These are phyloP conservation scores for Trichophyton mentagrophytes DNA, from an alignment of 2,329 filamentous ascomycete species.

Conservation along the genomic window DNA sequence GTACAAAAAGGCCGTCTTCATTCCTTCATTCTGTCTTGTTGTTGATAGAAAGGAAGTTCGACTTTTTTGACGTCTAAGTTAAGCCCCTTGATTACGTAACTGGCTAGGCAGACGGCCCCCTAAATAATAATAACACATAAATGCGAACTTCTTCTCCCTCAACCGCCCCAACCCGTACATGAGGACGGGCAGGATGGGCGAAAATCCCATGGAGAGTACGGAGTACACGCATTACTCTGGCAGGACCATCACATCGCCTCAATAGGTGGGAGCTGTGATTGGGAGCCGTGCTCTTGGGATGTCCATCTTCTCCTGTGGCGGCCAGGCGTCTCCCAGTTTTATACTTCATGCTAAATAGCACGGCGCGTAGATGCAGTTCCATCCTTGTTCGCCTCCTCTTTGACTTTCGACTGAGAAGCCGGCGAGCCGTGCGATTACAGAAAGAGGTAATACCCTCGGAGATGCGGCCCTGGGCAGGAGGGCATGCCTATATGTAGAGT, in stretches of 20 bases:
- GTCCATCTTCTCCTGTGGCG: not conserved
- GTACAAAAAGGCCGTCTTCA: too few species aligned
- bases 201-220: too few species aligned
- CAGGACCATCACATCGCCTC: not conserved
- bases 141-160: not conserved
- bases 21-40: not conserved
- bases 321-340: not conserved
- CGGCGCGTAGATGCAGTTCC: not conserved
- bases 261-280: not conserved
- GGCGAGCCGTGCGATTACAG: not conserved
- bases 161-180: not conserved
- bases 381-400: not conserved
- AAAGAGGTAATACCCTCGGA: not conserved
- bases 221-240: too few species aligned
- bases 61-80: not conserved
- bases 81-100: not conserved
- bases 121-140: not conserved
- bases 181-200: too few species aligned
- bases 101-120: not conserved
- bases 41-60: not conserved
- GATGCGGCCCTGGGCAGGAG: too few species aligned
- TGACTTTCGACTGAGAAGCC: not conserved
- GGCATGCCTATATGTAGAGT: too few species aligned
- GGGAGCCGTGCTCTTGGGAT: not conserved
- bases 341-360: not conserved